These are phyloP conservation scores for Tilletia walkeri DNA, from an alignment of 1,284 basidiomycete genomes.

Conservation along the genomic window DNA sequence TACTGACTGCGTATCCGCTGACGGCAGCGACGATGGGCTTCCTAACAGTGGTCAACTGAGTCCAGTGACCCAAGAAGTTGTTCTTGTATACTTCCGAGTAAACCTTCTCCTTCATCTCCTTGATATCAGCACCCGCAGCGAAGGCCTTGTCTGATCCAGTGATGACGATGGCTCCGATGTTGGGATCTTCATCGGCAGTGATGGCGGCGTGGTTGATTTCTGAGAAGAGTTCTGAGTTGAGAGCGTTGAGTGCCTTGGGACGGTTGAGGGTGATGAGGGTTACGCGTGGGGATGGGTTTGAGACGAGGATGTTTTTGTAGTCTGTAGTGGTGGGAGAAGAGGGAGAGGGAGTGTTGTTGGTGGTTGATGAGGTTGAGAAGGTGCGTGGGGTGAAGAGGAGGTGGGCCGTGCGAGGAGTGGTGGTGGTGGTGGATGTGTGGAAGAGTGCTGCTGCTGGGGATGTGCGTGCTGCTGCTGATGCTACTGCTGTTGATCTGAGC, in stretches of 20 bases:
- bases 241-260: constrained; percentile 83
- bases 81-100: constrained; percentile 83
- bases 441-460: background rate
- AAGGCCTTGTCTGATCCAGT: constrained; percentile 93
- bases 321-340: constrained; percentile 24
- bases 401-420: background rate
- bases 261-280: constrained; percentile 89
- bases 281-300: constrained; percentile 70
- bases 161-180: constrained; percentile 75
- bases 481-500: background rate
- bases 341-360: constrained; percentile 5
- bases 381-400: background rate
- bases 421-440: background rate
- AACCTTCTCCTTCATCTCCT: constrained; percentile 87
- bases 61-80: constrained; percentile 88
- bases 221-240: constrained; percentile 57
- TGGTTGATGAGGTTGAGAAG: background rate
- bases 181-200: constrained; percentile 63
- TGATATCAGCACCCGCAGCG: constrained; percentile 82
- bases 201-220: constrained; percentile 80
- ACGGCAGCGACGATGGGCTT: constrained; percentile 97
- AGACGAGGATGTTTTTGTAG: constrained; percentile 72
- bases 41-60: constrained; percentile 69
- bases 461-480: constrained; percentile 5
- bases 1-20: constrained; percentile 85